phyloP scores from a whole-genome alignment of 441 rosid species.

The Adansonia rubrostipa region DNA sequence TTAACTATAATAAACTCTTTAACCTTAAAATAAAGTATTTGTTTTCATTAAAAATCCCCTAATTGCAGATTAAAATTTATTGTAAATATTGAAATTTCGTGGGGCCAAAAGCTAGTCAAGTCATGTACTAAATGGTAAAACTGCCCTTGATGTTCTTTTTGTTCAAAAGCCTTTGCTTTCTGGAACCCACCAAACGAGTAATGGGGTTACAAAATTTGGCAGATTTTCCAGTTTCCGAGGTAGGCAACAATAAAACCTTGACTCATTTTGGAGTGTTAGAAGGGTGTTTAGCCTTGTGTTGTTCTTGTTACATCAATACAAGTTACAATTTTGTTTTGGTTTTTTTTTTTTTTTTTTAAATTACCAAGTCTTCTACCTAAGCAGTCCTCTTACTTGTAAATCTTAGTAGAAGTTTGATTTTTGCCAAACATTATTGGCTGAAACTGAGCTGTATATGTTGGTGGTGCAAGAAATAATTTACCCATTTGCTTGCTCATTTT shows the following conservation, averaged over 20 bases:
- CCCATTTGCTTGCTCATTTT: conserved; percentile 36
- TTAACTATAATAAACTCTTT: too few relatives aligned
- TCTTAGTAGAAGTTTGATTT: conserved; percentile 29
- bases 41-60: too few relatives aligned
- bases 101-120: not conserved
- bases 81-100: too few relatives aligned
- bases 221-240: conserved; percentile 37
- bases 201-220: conserved; percentile 35
- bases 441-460: conserved; percentile 31
- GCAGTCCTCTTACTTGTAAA: conserved; percentile 37
- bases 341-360: conserved; percentile 19
- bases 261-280: conserved; percentile 19
- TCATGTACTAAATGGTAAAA: conserved; percentile 27
- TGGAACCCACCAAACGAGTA: conserved; percentile 27
- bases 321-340: conserved; percentile 15
- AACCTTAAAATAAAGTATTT: too few relatives aligned
- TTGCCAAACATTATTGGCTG: conserved; percentile 26
- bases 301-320: conserved; percentile 25
- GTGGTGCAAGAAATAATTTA: conserved; percentile 39
- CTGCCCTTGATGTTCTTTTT: conserved; percentile 30
- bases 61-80: too few relatives aligned
- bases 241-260: conserved; percentile 43
- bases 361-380: conserved; percentile 35
- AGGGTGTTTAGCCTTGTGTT: conserved; percentile 17
- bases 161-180: not conserved